Evolutionary conservation across 257 asterid species (phyloP).

Genomic region (Solanum etuberosum): DNA sequence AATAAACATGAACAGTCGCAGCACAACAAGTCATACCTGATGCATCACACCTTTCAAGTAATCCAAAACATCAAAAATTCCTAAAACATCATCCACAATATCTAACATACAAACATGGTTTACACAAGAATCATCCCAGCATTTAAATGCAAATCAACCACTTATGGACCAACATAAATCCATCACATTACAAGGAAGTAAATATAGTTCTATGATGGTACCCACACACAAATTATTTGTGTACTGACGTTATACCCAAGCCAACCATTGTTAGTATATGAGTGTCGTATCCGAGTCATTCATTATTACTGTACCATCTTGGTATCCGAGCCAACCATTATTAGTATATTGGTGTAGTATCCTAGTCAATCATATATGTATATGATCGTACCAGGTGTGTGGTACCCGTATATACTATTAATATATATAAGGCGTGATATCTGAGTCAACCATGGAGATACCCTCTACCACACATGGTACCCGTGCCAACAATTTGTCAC

Average conservation of each 20-base stretch:
- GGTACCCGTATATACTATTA: not conserved
- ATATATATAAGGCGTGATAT: not conserved
- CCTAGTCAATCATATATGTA: no score
- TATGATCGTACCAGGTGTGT: no score
- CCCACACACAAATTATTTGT: not conserved
- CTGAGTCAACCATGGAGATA: not conserved
- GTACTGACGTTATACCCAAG: no score
- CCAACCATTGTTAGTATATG: not conserved
- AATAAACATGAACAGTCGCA: no score
- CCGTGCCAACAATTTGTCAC: not conserved
- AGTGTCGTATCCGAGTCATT: not conserved
- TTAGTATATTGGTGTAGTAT: no score
- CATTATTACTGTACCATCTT: no score
- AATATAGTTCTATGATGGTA: not conserved
- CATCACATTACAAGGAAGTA: not conserved
- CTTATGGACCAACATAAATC: not conserved
- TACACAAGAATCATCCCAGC: not conserved
- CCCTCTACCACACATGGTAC: not conserved
- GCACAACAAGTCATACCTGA: no score
- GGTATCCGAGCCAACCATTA: no score
- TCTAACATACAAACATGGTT: no score
- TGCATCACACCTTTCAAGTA: not conserved
- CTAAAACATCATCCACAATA: no score
- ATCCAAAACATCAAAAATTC: no score
- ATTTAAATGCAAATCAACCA: not conserved